Conservation (phyloP, 1,284 basidiomycete species). For the Trichosporon coremiiforme region DNA sequence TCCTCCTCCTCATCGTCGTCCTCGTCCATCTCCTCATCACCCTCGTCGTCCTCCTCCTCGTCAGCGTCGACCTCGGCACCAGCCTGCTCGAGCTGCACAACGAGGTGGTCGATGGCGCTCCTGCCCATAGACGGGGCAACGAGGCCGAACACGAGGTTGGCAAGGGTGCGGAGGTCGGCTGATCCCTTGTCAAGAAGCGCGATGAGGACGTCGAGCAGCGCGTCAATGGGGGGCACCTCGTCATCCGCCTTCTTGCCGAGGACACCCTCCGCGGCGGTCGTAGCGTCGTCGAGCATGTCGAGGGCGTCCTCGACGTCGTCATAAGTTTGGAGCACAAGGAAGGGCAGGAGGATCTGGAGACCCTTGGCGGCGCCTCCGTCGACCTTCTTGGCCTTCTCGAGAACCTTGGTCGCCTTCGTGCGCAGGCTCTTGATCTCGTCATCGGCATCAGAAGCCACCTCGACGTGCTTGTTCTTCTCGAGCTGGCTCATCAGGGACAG, state of each 20-base stretch:
- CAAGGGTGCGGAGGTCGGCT: slow-evolving; percentile 76
- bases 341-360: slow-evolving; percentile 69
- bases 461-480: slow-evolving; percentile 68
- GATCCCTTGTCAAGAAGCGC: slow-evolving; percentile 84
- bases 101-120: slow-evolving; percentile 78
- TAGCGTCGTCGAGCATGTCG: slow-evolving; percentile 62
- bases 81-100: slow-evolving; percentile 77
- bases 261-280: slow-evolving; percentile 24
- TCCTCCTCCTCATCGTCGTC: slow-evolving; percentile 54
- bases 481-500: slow-evolving; percentile 64
- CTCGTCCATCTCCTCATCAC: slow-evolving; percentile 25
- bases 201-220: slow-evolving; percentile 84
- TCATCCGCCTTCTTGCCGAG: slow-evolving; percentile 24
- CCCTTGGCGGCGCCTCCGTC: slow-evolving; percentile 61
- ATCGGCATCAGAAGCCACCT: slow-evolving; percentile 63
- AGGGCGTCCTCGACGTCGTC: slow-evolving; percentile 64
- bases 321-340: slow-evolving; percentile 70
- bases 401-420: slow-evolving; percentile 59
- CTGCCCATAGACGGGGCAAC: slow-evolving; percentile 70
- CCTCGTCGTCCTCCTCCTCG: slow-evolving; percentile 52
- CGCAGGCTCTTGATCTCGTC: slow-evolving; percentile 63
- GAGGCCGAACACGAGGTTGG: slow-evolving; percentile 78
- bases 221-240: slow-evolving; percentile 67
- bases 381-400: slow-evolving; percentile 56
- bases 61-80: slow-evolving; percentile 58